Base-by-base conservation (phyloP, 441 rosid genomes). In the Euphorbia celastroides region DNA sequence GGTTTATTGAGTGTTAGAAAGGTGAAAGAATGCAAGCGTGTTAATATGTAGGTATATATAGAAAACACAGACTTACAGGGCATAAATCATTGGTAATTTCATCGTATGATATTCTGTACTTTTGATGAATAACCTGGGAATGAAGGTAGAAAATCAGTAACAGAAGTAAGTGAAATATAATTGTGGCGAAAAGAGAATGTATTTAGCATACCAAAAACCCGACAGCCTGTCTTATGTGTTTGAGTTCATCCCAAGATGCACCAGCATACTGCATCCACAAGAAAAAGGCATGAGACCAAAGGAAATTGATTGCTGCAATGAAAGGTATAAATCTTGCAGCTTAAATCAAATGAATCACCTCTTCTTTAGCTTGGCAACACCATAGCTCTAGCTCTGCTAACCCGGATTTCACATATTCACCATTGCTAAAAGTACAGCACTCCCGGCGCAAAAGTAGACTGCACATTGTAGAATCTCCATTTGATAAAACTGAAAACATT, bases 351-450 rank as follows among this genome's bases (percentile, higher is more conserved):
- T 12, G 57, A 60, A 32, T 65, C 77, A 89, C 98, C 83, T 88
- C 96, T 63, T 84, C 96, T 77, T 82, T 83, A 44, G 96, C 85
- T 77, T 87, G 92, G 68, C 80, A 71, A 64, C 93, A 89, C 99
- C 99, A 94, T 54, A 83, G 83, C 87, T 94, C 98, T 63, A 94
- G 80, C 83, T 88, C 88, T 60, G 97, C 97, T 75, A 94, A 83
- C 60, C 99, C 99, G 66, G 99, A 58, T 81, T 94, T 94, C 61
- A 94, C 96, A 70, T 83, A 89, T 82, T 94, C 99, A 36, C 99
- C 98, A 64, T 94, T 94, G 88, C 99, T 94, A 76, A 94, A 92
- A 74, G 98, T 88, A 82, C 99, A 94, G 71, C 99, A 94, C 79
- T 92, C 99, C 12, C 94, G 94, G 22, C 98, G 94, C 69, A 94